A percentile compares a stretch with the other conserved stretches of the same genome.
phyloP scores from a whole-genome alignment of 441 rosid species.

The Adansonia rubrostipa region DNA sequence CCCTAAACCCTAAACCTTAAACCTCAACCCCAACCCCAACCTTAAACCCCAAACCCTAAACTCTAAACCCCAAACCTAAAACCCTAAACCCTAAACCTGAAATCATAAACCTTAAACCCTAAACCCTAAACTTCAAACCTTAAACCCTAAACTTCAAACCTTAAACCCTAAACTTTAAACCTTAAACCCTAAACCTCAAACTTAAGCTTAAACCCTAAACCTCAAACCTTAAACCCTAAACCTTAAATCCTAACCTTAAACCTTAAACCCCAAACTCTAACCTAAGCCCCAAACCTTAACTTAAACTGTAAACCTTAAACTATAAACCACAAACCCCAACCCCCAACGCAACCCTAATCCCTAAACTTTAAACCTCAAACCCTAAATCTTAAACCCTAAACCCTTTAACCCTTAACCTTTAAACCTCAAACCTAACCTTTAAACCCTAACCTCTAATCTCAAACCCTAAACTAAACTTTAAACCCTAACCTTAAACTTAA shows the following conservation, averaged over 20 bases:
- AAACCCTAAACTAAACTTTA: not conserved
- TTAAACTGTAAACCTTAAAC: not conserved
- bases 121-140: not conserved
- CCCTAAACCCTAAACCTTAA: no score
- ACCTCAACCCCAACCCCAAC: no score
- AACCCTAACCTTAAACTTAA: not conserved
- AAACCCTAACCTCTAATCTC: not conserved
- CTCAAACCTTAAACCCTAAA: not conserved
- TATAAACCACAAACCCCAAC: not conserved
- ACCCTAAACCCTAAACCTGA: not conserved
- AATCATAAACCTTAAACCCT: not conserved
- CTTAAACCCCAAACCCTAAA: no score
- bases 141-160: no score
- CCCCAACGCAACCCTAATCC: not conserved
- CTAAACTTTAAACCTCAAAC: not conserved
- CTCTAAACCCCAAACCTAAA: not conserved
- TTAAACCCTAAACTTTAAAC: not conserved
- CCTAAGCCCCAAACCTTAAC: no score
- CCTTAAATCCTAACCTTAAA: no score
- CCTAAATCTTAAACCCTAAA: not conserved
- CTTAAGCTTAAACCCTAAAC: not conserved
- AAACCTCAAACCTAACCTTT: not conserved
- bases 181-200: not conserved
- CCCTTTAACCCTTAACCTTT: not conserved
- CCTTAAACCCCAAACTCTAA: no score